These are phyloP conservation scores for Ploettnerulaceae sp. DNA, from an alignment of 2,329 filamentous ascomycete species.

Conservation along the genomic window DNA sequence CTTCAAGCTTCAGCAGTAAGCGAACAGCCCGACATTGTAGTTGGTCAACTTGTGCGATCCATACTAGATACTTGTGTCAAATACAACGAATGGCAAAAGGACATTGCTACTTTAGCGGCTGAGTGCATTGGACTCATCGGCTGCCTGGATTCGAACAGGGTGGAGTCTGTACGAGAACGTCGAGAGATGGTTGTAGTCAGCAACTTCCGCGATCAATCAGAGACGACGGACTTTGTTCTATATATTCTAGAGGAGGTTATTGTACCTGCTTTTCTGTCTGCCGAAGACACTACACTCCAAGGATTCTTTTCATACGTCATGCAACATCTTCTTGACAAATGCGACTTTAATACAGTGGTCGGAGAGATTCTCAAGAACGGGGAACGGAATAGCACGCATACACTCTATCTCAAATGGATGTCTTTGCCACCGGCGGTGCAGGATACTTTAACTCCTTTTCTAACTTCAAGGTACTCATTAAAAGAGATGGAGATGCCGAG, in stretches of 20 bases:
- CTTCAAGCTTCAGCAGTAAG: conserved; percentile 75
- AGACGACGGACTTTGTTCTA: conserved; percentile 80
- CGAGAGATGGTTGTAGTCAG: conserved; percentile 79
- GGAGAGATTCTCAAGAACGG: conserved; percentile 29
- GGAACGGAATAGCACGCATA: conserved; percentile 43
- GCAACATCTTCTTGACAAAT: conserved; percentile 80
- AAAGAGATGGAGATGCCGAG: conserved; percentile 50
- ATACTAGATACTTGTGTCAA: conserved; percentile 82
- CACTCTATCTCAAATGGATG: conserved; percentile 70
- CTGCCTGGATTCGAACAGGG: conserved; percentile 83
- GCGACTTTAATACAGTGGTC: conserved; percentile 60
- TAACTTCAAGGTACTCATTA: conserved; percentile 77
- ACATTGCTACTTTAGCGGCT: conserved; percentile 69
- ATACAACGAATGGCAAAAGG: conserved; percentile 63
- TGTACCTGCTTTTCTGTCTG: conserved; percentile 86
- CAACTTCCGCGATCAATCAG: conserved; percentile 74
- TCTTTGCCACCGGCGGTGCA: conserved; percentile 70
- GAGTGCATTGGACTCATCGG: conserved; percentile 84
- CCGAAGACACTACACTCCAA: conserved; percentile 80
- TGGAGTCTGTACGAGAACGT: conserved; percentile 74
- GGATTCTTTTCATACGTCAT: conserved; percentile 92
- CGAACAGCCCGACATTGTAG: conserved; percentile 74
- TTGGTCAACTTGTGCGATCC: conserved; percentile 67
- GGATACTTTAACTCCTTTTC: conserved; percentile 81
- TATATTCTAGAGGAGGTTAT: conserved; percentile 83